phyloP scores from a whole-genome alignment of 1,139 yeast genomes.

The Wickerhamiella infanticola region DNA sequence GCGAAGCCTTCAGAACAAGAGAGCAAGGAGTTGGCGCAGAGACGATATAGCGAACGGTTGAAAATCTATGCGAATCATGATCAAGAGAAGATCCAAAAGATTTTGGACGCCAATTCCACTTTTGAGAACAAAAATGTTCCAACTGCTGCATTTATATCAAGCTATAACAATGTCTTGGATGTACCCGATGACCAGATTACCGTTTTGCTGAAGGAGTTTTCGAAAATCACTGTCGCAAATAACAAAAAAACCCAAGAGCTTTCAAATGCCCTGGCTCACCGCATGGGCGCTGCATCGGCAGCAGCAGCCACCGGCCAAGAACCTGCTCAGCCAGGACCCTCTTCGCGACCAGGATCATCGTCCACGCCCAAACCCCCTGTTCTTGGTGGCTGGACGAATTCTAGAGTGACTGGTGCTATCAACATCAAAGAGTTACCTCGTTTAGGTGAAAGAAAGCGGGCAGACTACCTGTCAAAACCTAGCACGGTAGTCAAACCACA shows the following conservation, averaged over 20 bases:
- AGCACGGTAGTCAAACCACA: not conserved
- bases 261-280: conserved; percentile 2
- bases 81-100: conserved; percentile 8
- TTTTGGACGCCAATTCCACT: conserved; percentile 12
- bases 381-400: not conserved
- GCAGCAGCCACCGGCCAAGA: not conserved
- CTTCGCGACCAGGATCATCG: not conserved
- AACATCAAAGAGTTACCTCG: not conserved
- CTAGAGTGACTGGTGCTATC: not conserved
- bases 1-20: not conserved
- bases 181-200: conserved; percentile 11
- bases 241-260: conserved; percentile 1
- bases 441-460: not conserved
- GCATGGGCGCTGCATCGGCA: not conserved
- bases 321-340: not conserved
- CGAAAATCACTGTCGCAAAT: conserved; percentile 1
- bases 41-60: conserved; percentile 13
- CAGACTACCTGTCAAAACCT: not conserved
- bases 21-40: not conserved
- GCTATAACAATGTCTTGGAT: conserved; percentile 10
- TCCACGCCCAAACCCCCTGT: not conserved
- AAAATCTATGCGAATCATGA: conserved; percentile 13
- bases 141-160: conserved; percentile 11
- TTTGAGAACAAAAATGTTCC: conserved; percentile 13
- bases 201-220: conserved; percentile 12